A percentile compares a stretch with the other conserved stretches of the same genome.
Conservation (phyloP, 2,329 filamentous ascomycete genomes). For the Pseudodiploospora longispora region DNA sequence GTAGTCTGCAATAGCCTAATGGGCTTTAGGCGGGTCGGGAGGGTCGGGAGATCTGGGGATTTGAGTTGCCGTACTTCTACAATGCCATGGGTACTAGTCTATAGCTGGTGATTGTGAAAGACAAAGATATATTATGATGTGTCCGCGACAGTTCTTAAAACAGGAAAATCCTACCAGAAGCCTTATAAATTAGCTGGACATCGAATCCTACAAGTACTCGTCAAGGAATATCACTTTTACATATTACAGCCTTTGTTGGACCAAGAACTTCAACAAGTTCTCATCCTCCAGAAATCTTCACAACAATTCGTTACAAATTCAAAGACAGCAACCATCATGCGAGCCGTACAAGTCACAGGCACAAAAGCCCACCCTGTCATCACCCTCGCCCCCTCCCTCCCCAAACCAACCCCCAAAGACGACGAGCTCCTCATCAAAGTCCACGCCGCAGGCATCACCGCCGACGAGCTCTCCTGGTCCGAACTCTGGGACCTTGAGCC, state of each 20-base stretch:
- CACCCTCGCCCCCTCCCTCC: conserved; percentile 7
- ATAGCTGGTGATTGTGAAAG: no score
- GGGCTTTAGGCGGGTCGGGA: no score
- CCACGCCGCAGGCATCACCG: conserved; percentile 25
- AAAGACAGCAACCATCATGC: conserved; percentile 17
- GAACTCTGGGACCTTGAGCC: conserved; percentile 21
- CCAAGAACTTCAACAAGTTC: no score
- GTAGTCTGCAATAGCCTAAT: no score
- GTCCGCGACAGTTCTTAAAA: no score
- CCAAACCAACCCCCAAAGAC: conserved; percentile 11
- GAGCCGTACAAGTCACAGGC: conserved; percentile 24
- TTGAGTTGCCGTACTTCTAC: no score
- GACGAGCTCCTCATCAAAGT: conserved; percentile 22
- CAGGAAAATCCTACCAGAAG: no score
- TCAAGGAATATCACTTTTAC: neutral
- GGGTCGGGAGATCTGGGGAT: no score
- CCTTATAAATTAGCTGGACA: neutral
- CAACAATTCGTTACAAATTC: neutral
- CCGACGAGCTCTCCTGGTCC: conserved; percentile 25
- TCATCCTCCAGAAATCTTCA: neutral
- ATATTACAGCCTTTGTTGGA: neutral
- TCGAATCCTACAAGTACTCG: neutral
- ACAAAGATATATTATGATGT: no score
- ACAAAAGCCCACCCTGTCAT: conserved; percentile 13
- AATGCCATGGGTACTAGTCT: no score